These are phyloP conservation scores for Fusarium sacchari DNA, from an alignment of 2,329 filamentous ascomycete species.

Conservation along the genomic window DNA sequence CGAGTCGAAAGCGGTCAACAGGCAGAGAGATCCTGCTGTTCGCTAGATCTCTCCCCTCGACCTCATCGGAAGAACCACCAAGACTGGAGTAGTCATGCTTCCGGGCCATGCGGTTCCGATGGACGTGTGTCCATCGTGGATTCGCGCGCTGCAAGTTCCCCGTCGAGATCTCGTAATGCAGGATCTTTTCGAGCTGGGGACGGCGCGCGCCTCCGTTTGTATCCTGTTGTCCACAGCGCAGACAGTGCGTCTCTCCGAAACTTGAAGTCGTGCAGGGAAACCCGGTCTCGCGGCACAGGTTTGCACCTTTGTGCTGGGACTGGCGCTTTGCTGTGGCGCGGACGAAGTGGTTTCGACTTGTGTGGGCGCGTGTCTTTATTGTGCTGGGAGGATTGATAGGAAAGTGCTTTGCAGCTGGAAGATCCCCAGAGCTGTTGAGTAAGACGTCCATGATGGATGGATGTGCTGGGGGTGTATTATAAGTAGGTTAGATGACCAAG, in stretches of 20 bases:
- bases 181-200: slow-evolving; percentile 37
- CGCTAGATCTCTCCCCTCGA: slow-evolving; percentile 51
- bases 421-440: slow-evolving; percentile 35
- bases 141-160: slow-evolving; percentile 9
- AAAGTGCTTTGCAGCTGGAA: slow-evolving; percentile 38
- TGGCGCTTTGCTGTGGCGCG: slow-evolving; percentile 48
- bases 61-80: slow-evolving; percentile 31
- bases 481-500: background rate
- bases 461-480: slow-evolving; percentile 15
- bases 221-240: slow-evolving; percentile 28
- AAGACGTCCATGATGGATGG: slow-evolving; percentile 38
- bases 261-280: slow-evolving; percentile 31
- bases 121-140: slow-evolving; percentile 16
- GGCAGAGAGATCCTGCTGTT: slow-evolving; percentile 50
- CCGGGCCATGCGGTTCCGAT: slow-evolving; percentile 26
- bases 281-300: slow-evolving; percentile 38
- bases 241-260: slow-evolving; percentile 5
- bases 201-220: slow-evolving; percentile 28
- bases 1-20: slow-evolving; percentile 48
- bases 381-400: slow-evolving; percentile 6
- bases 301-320: slow-evolving; percentile 29
- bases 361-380: slow-evolving; percentile 28
- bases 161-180: slow-evolving; percentile 22
- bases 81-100: slow-evolving; percentile 11
- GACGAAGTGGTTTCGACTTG: slow-evolving; percentile 45